Base-by-base conservation (phyloP, 2,329 filamentous ascomycete species). In the Ceratocystiopsis sp. region DNA sequence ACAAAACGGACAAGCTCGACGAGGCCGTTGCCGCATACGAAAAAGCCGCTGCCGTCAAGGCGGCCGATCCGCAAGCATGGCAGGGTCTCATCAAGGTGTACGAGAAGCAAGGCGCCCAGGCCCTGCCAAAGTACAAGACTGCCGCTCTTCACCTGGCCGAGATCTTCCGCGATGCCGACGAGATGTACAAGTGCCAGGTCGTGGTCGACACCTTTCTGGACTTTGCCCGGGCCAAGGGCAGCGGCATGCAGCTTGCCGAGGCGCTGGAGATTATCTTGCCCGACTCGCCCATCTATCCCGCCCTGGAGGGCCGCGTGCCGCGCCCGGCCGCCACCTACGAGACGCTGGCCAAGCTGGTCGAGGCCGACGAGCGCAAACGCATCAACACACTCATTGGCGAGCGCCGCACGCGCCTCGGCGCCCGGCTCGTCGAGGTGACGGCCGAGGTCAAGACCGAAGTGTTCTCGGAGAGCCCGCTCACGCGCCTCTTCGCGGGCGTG, bases 311-410 rank as follows among this genome's bases (percentile, higher is more conserved):
- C 7, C 75, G 85, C 4, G 66, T 96, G 4, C 82, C 80, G 2
- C 76, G 82, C 50, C 87, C 91, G 0, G 74, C 78, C 11, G 73
- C 78, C 46, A 93, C 84, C 0, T 94, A 93, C 58, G 79, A 78
- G 52, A 79, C 74, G 33, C 77, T 96, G 43, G 83, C 84, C 14
- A 79, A 91, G 51, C 82, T 93, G 17, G 70, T 84, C 3, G 91
- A 96, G 55, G 66, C 74, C 2, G 84, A 91, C 47, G 91, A 98
- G 61, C 87, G 82, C 55, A 81, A 89, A 56, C 79, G 76, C 32
- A 89, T 95, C 58, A 94, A 94, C 56, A 83, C 74, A 4, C 75
- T 94, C 46, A 93, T 98, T 51, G 85, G 80, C 32, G 86, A 94
- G 60, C 75, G 91, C 37, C 73, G 87, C 49, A 94, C 87, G 1